phyloP scores from a whole-genome alignment of 176 grass and related monocot genomes.

The Oryza coarctata region DNA sequence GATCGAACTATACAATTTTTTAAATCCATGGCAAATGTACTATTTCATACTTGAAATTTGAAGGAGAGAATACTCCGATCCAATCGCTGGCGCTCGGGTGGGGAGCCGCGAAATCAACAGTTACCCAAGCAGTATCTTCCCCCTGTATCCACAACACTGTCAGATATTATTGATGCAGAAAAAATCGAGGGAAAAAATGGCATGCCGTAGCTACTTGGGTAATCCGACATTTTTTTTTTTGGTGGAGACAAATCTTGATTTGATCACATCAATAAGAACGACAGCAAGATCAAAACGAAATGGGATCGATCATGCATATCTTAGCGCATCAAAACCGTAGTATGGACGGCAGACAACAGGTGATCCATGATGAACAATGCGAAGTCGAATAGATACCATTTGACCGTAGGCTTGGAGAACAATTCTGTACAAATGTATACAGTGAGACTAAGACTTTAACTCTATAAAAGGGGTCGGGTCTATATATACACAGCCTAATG shows the following conservation, averaged over 20 bases:
- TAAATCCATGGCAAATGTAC: not conserved
- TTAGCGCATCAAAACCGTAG: not conserved
- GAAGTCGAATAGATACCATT: not conserved
- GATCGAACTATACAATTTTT: not conserved
- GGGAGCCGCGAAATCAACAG: constrained; percentile 41
- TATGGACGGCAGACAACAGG: not conserved
- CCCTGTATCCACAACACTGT: constrained; percentile 44
- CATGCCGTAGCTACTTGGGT: not conserved
- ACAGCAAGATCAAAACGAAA: not conserved
- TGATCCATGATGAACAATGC: not conserved
- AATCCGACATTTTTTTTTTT: not conserved
- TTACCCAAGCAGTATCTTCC: constrained; percentile 71
- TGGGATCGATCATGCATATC: not conserved
- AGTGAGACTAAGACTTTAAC: too few species aligned
- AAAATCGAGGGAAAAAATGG: not conserved
- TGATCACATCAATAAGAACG: not conserved
- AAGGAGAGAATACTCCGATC: constrained; percentile 91
- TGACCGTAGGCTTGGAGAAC: not conserved
- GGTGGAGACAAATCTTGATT: not conserved
- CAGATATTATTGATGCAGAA: not conserved
- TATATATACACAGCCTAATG: too few species aligned
- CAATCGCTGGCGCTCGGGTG: constrained; percentile 53
- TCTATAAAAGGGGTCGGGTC: too few species aligned
- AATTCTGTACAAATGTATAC: too few species aligned
- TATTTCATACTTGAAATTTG: constrained; percentile 66